Evolutionary conservation across 176 grass and related monocot genomes (phyloP), one percentile per base, ranked within the genome.

Genomic region (Avena sativa): DNA sequence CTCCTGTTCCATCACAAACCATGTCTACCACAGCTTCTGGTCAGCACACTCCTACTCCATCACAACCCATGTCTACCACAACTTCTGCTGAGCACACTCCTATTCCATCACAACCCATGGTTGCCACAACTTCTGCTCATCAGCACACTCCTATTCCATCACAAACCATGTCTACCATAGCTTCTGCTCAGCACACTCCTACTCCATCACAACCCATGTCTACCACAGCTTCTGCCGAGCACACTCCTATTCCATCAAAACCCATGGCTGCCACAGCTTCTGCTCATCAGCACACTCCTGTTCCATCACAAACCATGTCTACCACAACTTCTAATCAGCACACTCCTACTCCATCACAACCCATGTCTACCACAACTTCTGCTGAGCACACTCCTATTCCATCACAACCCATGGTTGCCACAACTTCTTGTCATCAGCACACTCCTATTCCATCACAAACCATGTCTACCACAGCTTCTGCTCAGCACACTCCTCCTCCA

Each of bases 91-190:
- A 11, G 19, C 28, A 13, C 17, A 71, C 9, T 71, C 36, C 4
- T 71, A 16, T 28, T 74, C 20, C 57, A 4, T 12, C 60, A 23
- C 57, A 43, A 48, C 25, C n/a, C 17, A 13, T 25, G 10, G 16
- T 58, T 64, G 14, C 64, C 64, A 34, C 14, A 26, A 36, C 79
- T 59, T 86, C 84, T 67, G 46, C 62, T 43, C 21, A 10, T 34
- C 3, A 34, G 25, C 49, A 55, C 23, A 52, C 23, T 50, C 72
- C 7, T 28, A 20, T 58, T 69, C 13, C 51, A 6, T 15, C 64
- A 30, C 38, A 52, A 48, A 23, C 11, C 25, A 14, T 25, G 14
- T 14, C 67, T 64, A 0, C 20, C 57, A 60, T 0, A 21, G 63
- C 82, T 55, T 85, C 57, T 62, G 38, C 44, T 36, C 38, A 12